Evolutionary conservation across 768 basidiomycete genomes (phyloP), one percentile per base, ranked within the genome.

Genomic region (Tricholoma furcatifolium): DNA sequence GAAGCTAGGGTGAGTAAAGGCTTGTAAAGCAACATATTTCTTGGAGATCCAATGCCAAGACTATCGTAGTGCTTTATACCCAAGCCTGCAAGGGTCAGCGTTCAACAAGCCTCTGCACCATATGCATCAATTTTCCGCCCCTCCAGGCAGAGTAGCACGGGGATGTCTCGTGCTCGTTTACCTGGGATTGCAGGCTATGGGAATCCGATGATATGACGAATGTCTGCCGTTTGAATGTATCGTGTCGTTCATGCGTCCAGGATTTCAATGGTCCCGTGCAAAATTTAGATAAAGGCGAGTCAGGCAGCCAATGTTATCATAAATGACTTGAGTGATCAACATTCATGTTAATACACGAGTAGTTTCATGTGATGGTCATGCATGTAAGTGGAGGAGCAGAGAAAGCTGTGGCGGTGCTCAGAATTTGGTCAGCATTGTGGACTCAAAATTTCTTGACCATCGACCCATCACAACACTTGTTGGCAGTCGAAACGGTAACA

Each of bases 131-230:
- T 49, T 53, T 41, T 32, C 56, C 43, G 47, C 12, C 10, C 38
- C 17, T 46, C 9, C 40, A 21, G 31, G 1, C 7, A 35, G 31
- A 21, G 20, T 43, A n/a, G 39, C 34, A 50, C 31, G 47, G 42
- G 24, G 4, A 24, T 48, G 46, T 39, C 34, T 21, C 34, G 21
- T 47, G 21, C 11, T 7, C 6, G 14, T 23, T 24, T 41, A 14
- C n/a, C 32, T 18, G 35, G 44, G 39, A 21, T 34, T 46, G 43
- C 40, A 8, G 31, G 43, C 20, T n/a, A 8, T 31, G n/a, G 48
- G 24, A 24, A 59, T 54, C 58, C 58, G 55, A 56, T 43, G 40
- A 49, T 53, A 35, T 53, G 34, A 56, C 58, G 51, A 59, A 59
- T 35, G 46, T 53, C 49, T 30, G 39, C 44, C 55, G 23, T n/a